These are phyloP conservation scores for cucumber (Cucumis sativus) DNA, from an alignment of 306 rosid genomes.

Conservation along the genomic window Cucumber_9930_V3 NC_026657.2:1599501-1600000, in stretches of 20 bases:
- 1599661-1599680: not conserved
- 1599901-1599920: slow-evolving; percentile 16
- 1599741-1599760: slow-evolving; percentile 99
- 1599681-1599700: slow-evolving; percentile 20
- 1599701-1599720: slow-evolving; percentile 17
- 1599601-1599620: not conserved
- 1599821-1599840: slow-evolving; percentile 59
- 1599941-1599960: not conserved
- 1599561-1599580: not conserved
- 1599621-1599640: not conserved
- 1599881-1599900: slow-evolving; percentile 19
- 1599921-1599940: not conserved
- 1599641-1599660: not conserved
- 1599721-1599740: slow-evolving; percentile 72
- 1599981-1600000: not conserved
- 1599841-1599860: slow-evolving; percentile 63
- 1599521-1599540: not conserved
- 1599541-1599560: not conserved
- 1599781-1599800: slow-evolving; percentile 98
- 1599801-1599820: slow-evolving; percentile 85
- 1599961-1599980: slow-evolving; percentile 1
- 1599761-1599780: slow-evolving; percentile 75
- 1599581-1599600: not conserved
- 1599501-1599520: not conserved
- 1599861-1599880: slow-evolving; percentile 78